phyloP scores from a whole-genome alignment of 2,329 filamentous ascomycete species.

The Aspergillus carbonarius region DNA sequence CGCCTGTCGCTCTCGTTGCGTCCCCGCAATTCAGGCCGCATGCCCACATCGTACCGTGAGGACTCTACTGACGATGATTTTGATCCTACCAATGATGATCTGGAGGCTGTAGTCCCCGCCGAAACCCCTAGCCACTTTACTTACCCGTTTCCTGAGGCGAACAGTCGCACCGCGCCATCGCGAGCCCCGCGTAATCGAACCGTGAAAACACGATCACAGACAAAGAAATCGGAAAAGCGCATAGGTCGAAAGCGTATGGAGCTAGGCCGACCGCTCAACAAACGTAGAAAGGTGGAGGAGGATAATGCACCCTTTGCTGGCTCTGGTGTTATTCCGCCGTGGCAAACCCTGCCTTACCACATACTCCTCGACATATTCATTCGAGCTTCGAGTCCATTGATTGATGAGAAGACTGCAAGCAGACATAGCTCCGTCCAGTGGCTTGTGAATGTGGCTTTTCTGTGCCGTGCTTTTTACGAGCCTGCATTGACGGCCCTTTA shows the following conservation, averaged over 20 bases:
- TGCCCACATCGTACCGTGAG: conserved; percentile 35
- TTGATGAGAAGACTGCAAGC: conserved; percentile 33
- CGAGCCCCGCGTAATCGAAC: conserved; percentile 19
- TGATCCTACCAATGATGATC: conserved; percentile 16
- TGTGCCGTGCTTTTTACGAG: conserved; percentile 67
- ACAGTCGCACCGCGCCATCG: conserved; percentile 6
- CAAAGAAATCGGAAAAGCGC: conserved; percentile 20
- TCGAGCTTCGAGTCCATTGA: conserved; percentile 62
- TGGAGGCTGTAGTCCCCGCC: conserved; percentile 10
- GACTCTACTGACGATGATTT: conserved; percentile 34
- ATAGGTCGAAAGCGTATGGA: conserved; percentile 16
- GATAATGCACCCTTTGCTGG: conserved; percentile 17
- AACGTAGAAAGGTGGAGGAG: conserved; percentile 25
- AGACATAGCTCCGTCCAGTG: conserved; percentile 46
- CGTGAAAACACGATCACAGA: conserved; percentile 19
- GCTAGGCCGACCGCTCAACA: conserved; percentile 25
- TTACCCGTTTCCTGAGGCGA: conserved; percentile 12
- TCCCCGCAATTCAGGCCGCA: conserved; percentile 29
- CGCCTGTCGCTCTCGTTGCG: conserved; percentile 30
- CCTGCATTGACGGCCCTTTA: conserved; percentile 74
- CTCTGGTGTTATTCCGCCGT: conserved; percentile 52
- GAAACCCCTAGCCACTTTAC: conserved; percentile 8
- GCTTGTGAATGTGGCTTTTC: conserved; percentile 63
- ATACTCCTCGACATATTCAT: conserved; percentile 69
- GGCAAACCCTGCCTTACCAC: conserved; percentile 65